Base-by-base conservation (phyloP, 1,139 yeast genomes). In the Suhomyces choctaworum region DNA sequence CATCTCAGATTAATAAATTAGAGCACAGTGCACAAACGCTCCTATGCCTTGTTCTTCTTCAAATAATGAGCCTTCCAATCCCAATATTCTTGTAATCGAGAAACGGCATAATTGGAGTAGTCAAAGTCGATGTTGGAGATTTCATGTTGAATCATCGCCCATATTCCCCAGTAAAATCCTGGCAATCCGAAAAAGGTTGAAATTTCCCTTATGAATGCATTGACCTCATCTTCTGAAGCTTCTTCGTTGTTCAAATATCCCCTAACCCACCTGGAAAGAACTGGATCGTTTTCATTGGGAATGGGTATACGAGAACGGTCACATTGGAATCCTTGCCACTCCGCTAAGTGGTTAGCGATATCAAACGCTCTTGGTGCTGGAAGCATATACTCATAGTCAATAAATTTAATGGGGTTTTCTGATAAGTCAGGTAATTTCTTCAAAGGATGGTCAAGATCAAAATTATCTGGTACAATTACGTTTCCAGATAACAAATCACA, bases 281-380 rank as follows among this genome's bases (percentile, higher is more conserved):
- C 61, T 0, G 64, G 64, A 45, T 81, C 78, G 3, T 53, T 39
- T 5, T 44, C 45, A 1, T 60, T 37, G 1, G 86, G 84, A 7
- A 57, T 56, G 0, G 88, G 90, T 25, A 84, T 80, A 6, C 76
- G 73, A 9, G 68, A 60, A 16, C 76, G 68, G 44, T 80, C 78
- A 56, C 94, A 85, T 43, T 80, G 79, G 48, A 82, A 83, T 1
- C 95, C 95, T 54, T 85, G 94, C 92, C 92, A 85, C 59, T 85
- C 95, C 54, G 84, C 82, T 48, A 85, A 78, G 58, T 85, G 94
- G 54, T 85, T 85, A n/a, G 94, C 88, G 15, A 85, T 78, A 54
- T 85, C 95, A 54, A 83, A 85, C 0, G 87, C 92, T 39, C 92
- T 61, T 2, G 94, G 90, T 2, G 88, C 87, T 3, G 86, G 85